Base-by-base conservation (phyloP, 805 yeast genomes). In the Schwanniomyces vanrijiae region DNA sequence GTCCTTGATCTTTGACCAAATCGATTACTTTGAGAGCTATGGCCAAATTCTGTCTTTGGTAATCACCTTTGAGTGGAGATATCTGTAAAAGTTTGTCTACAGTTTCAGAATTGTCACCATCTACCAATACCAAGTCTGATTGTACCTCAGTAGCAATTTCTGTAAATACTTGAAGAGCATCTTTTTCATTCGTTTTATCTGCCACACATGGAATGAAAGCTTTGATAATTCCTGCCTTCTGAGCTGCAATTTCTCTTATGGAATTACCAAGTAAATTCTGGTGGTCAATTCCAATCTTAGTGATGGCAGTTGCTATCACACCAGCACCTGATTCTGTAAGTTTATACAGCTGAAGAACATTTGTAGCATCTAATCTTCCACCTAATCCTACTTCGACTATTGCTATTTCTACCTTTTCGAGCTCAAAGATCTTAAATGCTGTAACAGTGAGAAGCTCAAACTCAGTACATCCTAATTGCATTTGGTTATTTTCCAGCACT, bases 381-480 rank as follows among this genome's bases (percentile, higher is more conserved):
- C 99, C 99, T 5, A 94, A 69, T 0, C 99, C 99, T 3, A 90
- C 97, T 64, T 92, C 99, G n/a, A 92, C 66, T 0, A 92, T 81
- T 0, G 96, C 97, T 45, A 86, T 68, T 20, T 85, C 83, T 5
- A 90, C 86, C 1, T 75, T 64, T 37, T 73, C 72, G 9, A 76
- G 58, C 33, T 75, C 73, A 62, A 94, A 94, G 20, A 89, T 79
- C 55, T 85, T 80, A 55, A 90, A 82, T 1, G 97, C 98, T 0
- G 87, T 81, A 19, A 90, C 92, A 0, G 98, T 89, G 40, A 90
- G 69, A 5, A 88, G 57, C 62, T 92, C 99, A 64, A 92, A 92
- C 62, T 90, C 96, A 0, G 97, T 86, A 43, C 96, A 91, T 5
- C 82, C 81, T 18, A 89, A 66, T 1, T 59, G 51, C 48, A 70